phyloP scores from a whole-genome alignment of 2,329 filamentous ascomycete species.

The Karstenula rhodostoma region DNA sequence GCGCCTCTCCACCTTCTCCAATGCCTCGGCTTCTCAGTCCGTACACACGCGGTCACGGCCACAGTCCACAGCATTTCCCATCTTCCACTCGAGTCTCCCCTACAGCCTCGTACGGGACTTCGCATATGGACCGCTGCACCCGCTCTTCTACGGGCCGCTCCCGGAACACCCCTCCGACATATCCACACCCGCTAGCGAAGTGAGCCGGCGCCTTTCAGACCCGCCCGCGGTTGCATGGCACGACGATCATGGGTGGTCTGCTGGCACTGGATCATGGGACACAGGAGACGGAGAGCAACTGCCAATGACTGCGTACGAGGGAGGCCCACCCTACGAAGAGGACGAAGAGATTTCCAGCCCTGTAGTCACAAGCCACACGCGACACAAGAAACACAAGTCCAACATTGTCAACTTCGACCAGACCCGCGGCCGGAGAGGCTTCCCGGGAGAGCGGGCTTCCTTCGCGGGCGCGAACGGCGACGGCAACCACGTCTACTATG shows the following conservation, averaged over 20 bases:
- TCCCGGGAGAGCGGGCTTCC: conserved; percentile 53
- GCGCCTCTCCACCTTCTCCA: conserved; percentile 84
- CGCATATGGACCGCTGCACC: conserved; percentile 83
- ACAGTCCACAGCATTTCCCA: conserved; percentile 79
- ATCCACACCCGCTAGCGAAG: conserved; percentile 85
- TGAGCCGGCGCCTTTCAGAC: conserved; percentile 79
- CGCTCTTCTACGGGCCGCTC: conserved; percentile 92
- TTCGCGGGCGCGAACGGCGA: conserved; percentile 66
- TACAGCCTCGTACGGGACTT: conserved; percentile 97
- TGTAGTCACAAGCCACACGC: conserved; percentile 76
- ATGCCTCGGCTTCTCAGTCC: conserved; percentile 65
- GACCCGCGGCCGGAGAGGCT: conserved; percentile 44
- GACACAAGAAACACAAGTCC: conserved; percentile 81
- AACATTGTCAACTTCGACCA: conserved; percentile 52
- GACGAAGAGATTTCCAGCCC: conserved; percentile 95
- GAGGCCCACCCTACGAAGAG: conserved; percentile 89
- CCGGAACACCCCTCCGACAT: conserved; percentile 79
- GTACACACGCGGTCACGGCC: conserved; percentile 71
- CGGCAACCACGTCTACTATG: conserved; percentile 77
- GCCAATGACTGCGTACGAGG: conserved; percentile 80
- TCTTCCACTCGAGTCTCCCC: conserved; percentile 83
- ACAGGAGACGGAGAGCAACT: conserved; percentile 72
- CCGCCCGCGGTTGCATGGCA: conserved; percentile 77
- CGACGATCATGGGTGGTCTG: conserved; percentile 66
- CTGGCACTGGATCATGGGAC: conserved; percentile 40